phyloP scores from a whole-genome alignment of 1,284 basidiomycete species.

The Naganishia sp. region DNA sequence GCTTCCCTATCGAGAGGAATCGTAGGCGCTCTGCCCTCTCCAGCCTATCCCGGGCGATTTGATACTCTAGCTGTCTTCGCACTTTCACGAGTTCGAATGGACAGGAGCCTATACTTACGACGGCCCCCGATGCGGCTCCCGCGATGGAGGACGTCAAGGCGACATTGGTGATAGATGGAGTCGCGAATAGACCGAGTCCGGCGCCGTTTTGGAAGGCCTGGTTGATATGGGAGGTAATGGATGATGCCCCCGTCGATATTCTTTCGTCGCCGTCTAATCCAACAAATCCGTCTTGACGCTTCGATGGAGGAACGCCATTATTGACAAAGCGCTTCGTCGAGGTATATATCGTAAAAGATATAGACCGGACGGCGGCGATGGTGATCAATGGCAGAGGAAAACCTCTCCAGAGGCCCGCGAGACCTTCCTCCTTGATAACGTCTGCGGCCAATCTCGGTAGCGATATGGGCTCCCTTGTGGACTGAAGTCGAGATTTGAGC shows the following conservation, averaged over 20 bases:
- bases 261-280: constrained; percentile 20
- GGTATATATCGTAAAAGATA: constrained; percentile 89
- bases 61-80: constrained; percentile 85
- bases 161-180: constrained; percentile 56
- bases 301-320: constrained; percentile 52
- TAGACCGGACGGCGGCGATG: constrained; percentile 91
- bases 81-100: constrained; percentile 97
- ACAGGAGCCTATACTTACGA: constrained; percentile 61
- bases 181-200: constrained; percentile 48
- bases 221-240: constrained; percentile 1
- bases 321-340: constrained; percentile 80
- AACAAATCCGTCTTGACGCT: constrained; percentile 7
- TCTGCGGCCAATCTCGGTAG: constrained; percentile 64
- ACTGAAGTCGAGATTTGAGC: constrained; percentile 86
- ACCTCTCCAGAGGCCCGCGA: constrained; percentile 64
- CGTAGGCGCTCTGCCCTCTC: constrained; percentile 16
- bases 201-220: constrained; percentile 33
- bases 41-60: constrained; percentile 79
- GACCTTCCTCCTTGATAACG: constrained; percentile 86
- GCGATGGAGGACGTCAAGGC: constrained; percentile 60
- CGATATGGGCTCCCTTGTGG: constrained; percentile 71
- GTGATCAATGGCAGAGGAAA: constrained; percentile 83
- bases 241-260: constrained; percentile 4
- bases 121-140: constrained; percentile 50
- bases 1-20: constrained; percentile 3